Evolutionary conservation across 495 filamentous ascomycete genomes (phyloP), one percentile per base, ranked within the genome.

Genomic region (Thermothielavioides terrestris): DNA sequence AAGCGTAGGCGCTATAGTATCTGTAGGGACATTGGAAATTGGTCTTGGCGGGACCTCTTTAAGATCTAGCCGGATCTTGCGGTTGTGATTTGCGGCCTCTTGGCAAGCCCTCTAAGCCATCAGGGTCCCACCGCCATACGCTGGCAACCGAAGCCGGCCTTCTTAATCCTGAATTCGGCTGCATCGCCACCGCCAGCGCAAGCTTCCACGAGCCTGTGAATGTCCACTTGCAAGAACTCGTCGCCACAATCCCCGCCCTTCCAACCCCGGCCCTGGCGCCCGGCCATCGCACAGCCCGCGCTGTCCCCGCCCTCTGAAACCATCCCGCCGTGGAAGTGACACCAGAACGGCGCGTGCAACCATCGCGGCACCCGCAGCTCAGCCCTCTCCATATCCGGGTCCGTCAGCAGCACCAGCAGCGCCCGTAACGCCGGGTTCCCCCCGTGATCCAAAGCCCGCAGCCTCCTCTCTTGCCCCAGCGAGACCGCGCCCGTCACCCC

Each of bases 361-460:
- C 42, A 7, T n/a, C 26, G 51, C 54, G 44, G 53, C 37, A 62
- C 60, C 32, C 51, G 50, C 18, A 69, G 26, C 15, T 56, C 49
- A 1, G 55, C 60, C 8, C 15, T 46, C 42, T 61, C 55, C 43
- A 68, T 26, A 27, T 64, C 54, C 18, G 63, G 65, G 25, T 66
- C 65, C 21, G 60, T 42, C 41, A 68, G 34, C 17, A 70, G 17
- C 31, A 48, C 49, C 39, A 65, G 38, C n/a, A 67, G 46, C 18
- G 56, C 56, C 38, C 60, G 55, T 17, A 68, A 62, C 27, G 58
- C 61, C 22, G 53, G 41, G 7, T 58, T 60, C 15, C 50, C 40
- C 6, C 44, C 43, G 30, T 18, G 31, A 50, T 26, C 38, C 49
- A 34, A 12, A 3, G 39, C 28, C 36, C 32, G 15, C 18, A 28